Evolutionary conservation across 202 grass and related monocot species (phyloP), one percentile per base, ranked within the genome.

Genomic region (Setaria viridis): DNA sequence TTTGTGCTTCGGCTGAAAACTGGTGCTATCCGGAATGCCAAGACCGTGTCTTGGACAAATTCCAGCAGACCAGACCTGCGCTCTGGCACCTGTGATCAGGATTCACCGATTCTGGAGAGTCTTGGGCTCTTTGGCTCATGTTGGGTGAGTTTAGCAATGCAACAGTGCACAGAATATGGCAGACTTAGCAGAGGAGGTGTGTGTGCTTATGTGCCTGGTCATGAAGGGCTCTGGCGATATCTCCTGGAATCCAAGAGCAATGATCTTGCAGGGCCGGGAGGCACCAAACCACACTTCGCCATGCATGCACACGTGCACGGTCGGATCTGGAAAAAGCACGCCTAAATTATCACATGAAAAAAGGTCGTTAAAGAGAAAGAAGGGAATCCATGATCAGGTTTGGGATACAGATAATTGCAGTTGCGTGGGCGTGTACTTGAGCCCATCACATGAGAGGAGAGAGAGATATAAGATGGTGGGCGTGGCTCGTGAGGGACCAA

Each of bases 211-310:
- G 11, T 47, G 67, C 10, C 20, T 43, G 66, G 14, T 70, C 67
- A 47, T 71, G 67, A 46, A 70, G 9, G 39, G 10, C 43, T 15
- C 43, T 67, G 34, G 62, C 62, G 25, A 72, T 53, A 72, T 58
- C 53, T 72, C 67, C 25, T n/a, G 67, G 67, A 82, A 82, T 74
- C 65, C 54, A 71, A 78, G 65, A 62, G 11, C 25, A 50, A 71
- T 48, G 72, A 41, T 45, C 58, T 1, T 15, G 42, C 9, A n/a
- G 15, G 4, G 42, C 9, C 14, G 15, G 4, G 39, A 84, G 37
- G 50, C 11, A 25, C 30, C 5, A 49, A 6, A 33, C 35, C 49
- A 67, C 37, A n/a, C 59, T 12, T 20, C 20, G 11, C 20, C 59
- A 37, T 46, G 67, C 57, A 11, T 10, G 16, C 59, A 62, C 76